phyloP scores from a whole-genome alignment of 176 grass and related monocot genomes.

The Carex cristatella region DNA sequence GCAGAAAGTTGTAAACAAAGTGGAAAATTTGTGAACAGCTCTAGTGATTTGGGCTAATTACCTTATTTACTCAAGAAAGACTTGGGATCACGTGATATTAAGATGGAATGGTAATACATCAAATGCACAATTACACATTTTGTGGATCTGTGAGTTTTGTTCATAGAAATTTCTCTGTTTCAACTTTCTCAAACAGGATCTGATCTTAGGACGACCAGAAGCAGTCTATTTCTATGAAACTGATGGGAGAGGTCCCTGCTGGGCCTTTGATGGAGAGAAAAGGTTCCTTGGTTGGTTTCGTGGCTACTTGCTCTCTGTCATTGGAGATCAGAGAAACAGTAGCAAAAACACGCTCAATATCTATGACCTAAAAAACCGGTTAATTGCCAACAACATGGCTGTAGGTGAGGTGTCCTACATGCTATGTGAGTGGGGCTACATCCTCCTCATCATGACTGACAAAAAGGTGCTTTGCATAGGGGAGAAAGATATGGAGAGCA shows the following conservation, averaged over 20 bases:
- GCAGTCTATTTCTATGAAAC: constrained; percentile 96
- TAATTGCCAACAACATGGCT: constrained; percentile 86
- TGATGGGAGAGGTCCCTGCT: constrained; percentile 92
- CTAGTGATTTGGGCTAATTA: not conserved
- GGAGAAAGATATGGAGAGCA: constrained; percentile 99
- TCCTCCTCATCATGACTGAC: constrained; percentile 79
- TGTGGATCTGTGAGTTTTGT: not conserved
- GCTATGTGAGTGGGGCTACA: constrained; percentile 84
- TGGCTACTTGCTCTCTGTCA: constrained; percentile 86
- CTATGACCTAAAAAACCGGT: constrained; percentile 89
- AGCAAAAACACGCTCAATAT: constrained; percentile 65
- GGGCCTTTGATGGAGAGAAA: constrained; percentile 98
- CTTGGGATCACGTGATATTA: not conserved
- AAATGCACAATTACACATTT: not conserved
- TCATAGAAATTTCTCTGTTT: not conserved
- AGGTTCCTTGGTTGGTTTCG: constrained; percentile 93
- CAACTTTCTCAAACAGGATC: constrained; percentile 46
- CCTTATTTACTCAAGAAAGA: not conserved
- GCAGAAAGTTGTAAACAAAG: not conserved
- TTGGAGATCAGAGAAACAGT: constrained; percentile 67
- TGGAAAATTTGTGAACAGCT: not conserved
- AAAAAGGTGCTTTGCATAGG: constrained; percentile 89
- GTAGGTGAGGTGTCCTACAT: constrained; percentile 84
- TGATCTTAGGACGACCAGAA: constrained; percentile 86
- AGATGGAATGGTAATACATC: not conserved